phyloP scores from a whole-genome alignment of 495 filamentous ascomycete species.

The Hyphodiscus hymeniophilus region DNA sequence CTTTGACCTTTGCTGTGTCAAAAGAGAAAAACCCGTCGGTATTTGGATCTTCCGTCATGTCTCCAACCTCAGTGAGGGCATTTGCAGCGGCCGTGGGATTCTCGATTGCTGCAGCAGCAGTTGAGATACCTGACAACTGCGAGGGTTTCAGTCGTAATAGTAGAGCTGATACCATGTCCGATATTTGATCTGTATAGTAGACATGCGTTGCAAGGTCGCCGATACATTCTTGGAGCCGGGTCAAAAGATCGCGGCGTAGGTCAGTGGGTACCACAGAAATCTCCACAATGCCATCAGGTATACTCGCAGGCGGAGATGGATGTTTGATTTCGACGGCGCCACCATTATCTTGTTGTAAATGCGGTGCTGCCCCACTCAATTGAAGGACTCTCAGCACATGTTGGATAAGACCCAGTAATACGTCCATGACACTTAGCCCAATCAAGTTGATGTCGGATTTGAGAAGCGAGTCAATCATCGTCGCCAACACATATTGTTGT shows the following conservation, averaged over 20 bases:
- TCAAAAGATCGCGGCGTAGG: constrained; percentile 18
- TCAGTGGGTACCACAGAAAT: constrained; percentile 12
- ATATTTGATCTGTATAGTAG: constrained; percentile 89
- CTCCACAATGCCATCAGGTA: constrained; percentile 8
- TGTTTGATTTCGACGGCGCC: not conserved
- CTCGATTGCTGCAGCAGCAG: constrained; percentile 35
- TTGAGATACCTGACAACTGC: constrained; percentile 26
- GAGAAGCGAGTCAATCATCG: constrained; percentile 70
- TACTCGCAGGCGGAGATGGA: constrained; percentile 9
- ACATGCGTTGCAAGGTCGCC: constrained; percentile 84
- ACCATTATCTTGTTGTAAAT: constrained; percentile 4
- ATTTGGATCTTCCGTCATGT: constrained; percentile 21
- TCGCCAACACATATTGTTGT: constrained; percentile 62
- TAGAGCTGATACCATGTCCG: constrained; percentile 80
- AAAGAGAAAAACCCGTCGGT: constrained; percentile 65
- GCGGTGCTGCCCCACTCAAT: constrained; percentile 34
- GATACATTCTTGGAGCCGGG: constrained; percentile 60
- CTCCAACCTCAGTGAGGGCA: constrained; percentile 14
- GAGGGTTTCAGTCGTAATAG: constrained; percentile 65
- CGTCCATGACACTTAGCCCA: constrained; percentile 87
- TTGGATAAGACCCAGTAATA: constrained; percentile 70
- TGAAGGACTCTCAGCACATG: constrained; percentile 70
- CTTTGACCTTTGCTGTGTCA: constrained; percentile 62
- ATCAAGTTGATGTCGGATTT: constrained; percentile 87
- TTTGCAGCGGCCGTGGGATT: constrained; percentile 27